A percentile compares a stretch with the other conserved stretches of the same genome.
These are phyloP conservation scores for Metarhizium humberi DNA, from an alignment of 2,329 filamentous ascomycete species.

Conservation along the genomic window DNA sequence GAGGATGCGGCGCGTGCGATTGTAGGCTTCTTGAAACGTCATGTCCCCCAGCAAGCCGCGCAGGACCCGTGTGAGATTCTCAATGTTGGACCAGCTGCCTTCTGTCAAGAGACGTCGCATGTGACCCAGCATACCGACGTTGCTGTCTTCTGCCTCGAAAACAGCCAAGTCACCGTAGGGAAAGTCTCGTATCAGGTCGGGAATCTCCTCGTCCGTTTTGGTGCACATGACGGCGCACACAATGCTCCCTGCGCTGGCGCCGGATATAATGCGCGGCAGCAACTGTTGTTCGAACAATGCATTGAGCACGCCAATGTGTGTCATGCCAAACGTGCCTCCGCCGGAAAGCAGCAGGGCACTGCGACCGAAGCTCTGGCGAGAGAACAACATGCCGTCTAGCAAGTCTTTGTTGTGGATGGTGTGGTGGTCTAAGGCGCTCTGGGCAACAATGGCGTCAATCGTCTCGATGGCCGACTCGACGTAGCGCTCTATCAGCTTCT, in stretches of 20 bases:
- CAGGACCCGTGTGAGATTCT: conserved; percentile 75
- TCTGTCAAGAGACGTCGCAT: conserved; percentile 67
- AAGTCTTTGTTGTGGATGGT: conserved; percentile 49
- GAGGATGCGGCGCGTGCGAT: conserved; percentile 81
- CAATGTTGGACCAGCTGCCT: conserved; percentile 77
- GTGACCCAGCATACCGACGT: conserved; percentile 58
- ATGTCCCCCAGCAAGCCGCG: conserved; percentile 71
- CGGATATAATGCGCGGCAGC: conserved; percentile 78
- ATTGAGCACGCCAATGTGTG: conserved; percentile 82
- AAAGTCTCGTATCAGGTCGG: conserved; percentile 57
- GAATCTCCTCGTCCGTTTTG: conserved; percentile 69
- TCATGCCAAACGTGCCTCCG: conserved; percentile 85
- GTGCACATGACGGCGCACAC: conserved; percentile 74
- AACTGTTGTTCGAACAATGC: conserved; percentile 65
- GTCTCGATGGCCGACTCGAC: conserved; percentile 71
- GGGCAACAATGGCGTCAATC: conserved; percentile 60
- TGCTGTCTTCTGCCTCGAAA: conserved; percentile 54
- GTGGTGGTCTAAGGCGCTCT: conserved; percentile 37
- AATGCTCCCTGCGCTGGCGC: conserved; percentile 80
- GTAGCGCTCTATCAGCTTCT: conserved; percentile 77
- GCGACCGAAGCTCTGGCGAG: conserved; percentile 74
- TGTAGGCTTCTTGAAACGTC: conserved; percentile 93
- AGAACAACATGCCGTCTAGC: conserved; percentile 60
- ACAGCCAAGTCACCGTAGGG: conserved; percentile 73
- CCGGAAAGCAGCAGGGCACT: conserved; percentile 77